These are phyloP conservation scores for Alternaria sp. DNA, from an alignment of 2,329 filamentous ascomycete species.

Conservation along the genomic window DNA sequence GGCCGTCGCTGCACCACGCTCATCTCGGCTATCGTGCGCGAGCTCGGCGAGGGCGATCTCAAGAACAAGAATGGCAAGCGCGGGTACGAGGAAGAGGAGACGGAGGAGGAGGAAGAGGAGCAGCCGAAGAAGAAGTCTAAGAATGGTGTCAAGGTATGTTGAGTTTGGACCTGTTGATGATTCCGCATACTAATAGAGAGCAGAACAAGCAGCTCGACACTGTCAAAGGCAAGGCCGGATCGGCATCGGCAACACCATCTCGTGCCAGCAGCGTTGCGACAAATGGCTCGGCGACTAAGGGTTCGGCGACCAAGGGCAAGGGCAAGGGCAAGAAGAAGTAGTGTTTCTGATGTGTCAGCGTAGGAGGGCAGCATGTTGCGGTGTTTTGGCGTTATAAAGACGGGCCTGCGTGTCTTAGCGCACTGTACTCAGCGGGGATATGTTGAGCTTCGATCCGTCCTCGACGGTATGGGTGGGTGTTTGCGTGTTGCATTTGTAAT, in stretches of 20 bases:
- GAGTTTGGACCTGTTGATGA: neutral
- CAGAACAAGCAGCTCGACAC: slow-evolving; percentile 94
- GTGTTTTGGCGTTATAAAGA: slow-evolving; percentile 4
- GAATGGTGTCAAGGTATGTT: slow-evolving; percentile 81
- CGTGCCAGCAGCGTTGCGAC: slow-evolving; percentile 89
- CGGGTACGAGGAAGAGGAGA: slow-evolving; percentile 84
- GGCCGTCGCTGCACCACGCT: slow-evolving; percentile 91
- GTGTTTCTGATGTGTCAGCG: neutral
- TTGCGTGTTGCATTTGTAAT: neutral
- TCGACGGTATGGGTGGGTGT: neutral
- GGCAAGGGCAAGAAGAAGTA: slow-evolving; percentile 59
- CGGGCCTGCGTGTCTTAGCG: neutral
- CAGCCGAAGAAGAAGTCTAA: slow-evolving; percentile 96
- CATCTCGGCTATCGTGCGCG: slow-evolving; percentile 90
- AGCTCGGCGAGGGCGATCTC: slow-evolving; percentile 74
- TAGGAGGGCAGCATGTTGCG: neutral
- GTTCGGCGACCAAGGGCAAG: slow-evolving; percentile 60
- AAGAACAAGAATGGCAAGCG: slow-evolving; percentile 71
- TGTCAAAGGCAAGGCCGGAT: slow-evolving; percentile 78
- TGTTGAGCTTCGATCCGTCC: neutral
- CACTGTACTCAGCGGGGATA: neutral
- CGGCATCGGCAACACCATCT: slow-evolving; percentile 77
- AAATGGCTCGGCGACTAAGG: slow-evolving; percentile 64
- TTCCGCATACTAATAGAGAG: slow-evolving; percentile 18
- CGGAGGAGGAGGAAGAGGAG: slow-evolving; percentile 74